These are phyloP conservation scores for Monilinia polystroma DNA, from an alignment of 2,329 filamentous ascomycete species.

Conservation along the genomic window DNA sequence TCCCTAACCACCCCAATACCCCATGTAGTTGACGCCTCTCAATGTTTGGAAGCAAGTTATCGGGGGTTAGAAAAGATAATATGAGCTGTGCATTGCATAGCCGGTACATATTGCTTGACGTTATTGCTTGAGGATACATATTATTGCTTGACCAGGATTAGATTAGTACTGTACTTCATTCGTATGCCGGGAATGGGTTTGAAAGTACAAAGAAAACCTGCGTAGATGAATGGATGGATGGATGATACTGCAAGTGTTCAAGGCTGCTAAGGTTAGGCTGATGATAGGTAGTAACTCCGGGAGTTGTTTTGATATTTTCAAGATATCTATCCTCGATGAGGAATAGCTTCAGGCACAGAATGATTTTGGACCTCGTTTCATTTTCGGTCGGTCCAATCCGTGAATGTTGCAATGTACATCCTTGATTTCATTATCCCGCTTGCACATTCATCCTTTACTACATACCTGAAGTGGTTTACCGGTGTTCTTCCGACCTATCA, in stretches of 20 bases:
- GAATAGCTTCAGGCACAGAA: conserved; percentile 22
- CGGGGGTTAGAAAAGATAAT: neutral
- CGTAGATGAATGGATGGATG: neutral
- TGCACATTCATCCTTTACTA: neutral
- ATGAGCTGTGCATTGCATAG: conserved; percentile 18
- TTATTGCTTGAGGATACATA: conserved; percentile 1
- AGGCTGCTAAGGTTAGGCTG: neutral
- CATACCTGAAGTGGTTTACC: neutral
- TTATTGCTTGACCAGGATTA: conserved; percentile 17
- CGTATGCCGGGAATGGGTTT: conserved; percentile 8
- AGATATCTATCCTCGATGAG: conserved; percentile 7
- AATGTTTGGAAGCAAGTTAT: neutral
- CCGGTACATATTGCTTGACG: conserved; percentile 16
- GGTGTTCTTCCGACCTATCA: conserved; percentile 21
- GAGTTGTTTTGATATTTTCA: conserved; percentile 4
- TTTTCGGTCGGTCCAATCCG: conserved; percentile 17
- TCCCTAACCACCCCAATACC: too few relatives aligned
- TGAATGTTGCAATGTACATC: neutral
- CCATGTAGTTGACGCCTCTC: neutral
- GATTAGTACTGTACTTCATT: neutral
- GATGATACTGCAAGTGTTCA: too few relatives aligned
- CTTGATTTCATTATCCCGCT: conserved; percentile 1
- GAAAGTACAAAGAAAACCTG: neutral
- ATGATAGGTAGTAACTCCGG: conserved; percentile 10
- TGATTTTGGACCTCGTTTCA: conserved; percentile 6